Evolutionary conservation across 768 basidiomycete genomes (phyloP).

Genomic region (Leucocoprinus birnbaumii): DNA sequence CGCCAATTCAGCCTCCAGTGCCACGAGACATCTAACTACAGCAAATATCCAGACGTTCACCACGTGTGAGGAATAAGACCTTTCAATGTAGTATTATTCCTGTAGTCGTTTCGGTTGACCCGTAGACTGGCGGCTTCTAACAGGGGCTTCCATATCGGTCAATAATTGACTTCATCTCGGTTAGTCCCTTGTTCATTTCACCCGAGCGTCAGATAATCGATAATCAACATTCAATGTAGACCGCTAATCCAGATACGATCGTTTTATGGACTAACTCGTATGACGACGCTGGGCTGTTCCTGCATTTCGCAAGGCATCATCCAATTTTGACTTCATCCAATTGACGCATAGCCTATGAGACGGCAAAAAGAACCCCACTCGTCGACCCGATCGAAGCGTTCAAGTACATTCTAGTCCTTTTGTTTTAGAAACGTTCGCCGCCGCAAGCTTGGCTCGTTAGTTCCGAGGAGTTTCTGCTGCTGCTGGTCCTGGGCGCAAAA

Average conservation of each 20-base stretch:
- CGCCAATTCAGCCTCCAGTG: too few species aligned
- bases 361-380: not conserved
- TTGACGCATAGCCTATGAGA: too few species aligned
- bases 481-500: not conserved
- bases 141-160: not conserved
- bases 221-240: not conserved
- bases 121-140: not conserved
- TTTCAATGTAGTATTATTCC: too few species aligned
- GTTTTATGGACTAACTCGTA: too few species aligned
- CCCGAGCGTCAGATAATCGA: not conserved
- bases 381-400: not conserved
- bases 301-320: too few species aligned
- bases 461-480: not conserved
- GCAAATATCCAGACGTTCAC: not conserved
- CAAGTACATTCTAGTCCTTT: not conserved
- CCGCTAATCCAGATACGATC: not conserved
- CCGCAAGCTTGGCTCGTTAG: not conserved
- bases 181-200: conserved; percentile 1
- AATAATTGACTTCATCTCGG: not conserved
- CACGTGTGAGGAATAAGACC: too few species aligned
- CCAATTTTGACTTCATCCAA: too few species aligned
- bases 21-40: not conserved
- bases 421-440: not conserved
- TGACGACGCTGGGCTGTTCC: too few species aligned
- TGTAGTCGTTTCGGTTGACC: not conserved